phyloP scores from a whole-genome alignment of 2,329 filamentous ascomycete species.

The Spiromastix sp. region DNA sequence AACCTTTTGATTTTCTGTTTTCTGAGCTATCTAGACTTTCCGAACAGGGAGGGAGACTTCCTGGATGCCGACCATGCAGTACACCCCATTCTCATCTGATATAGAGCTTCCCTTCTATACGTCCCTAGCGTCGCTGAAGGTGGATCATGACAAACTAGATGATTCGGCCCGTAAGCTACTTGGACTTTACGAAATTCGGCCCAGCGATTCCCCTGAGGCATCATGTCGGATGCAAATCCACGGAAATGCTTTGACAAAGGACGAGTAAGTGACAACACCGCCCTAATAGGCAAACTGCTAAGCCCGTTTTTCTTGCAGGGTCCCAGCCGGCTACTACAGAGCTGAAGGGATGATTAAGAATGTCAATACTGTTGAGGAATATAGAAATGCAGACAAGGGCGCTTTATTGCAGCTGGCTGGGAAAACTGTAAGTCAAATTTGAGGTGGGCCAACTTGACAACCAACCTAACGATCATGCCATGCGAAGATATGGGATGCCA shows the following conservation, averaged over 20 bases:
- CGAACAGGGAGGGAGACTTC: too few relatives aligned
- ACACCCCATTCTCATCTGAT: slow-evolving; percentile 83
- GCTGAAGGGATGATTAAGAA: slow-evolving; percentile 94
- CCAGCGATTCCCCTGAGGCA: slow-evolving; percentile 57
- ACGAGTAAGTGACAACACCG: slow-evolving; percentile 52
- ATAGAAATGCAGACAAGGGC: slow-evolving; percentile 70
- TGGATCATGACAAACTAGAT: slow-evolving; percentile 94
- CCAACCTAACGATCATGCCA: slow-evolving; percentile 3
- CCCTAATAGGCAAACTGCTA: not conserved
- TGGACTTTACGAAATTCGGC: slow-evolving; percentile 78
- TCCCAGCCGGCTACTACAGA: slow-evolving; percentile 61
- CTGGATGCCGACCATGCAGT: slow-evolving; percentile 56
- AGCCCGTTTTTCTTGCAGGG: slow-evolving; percentile 34
- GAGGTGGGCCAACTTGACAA: not conserved
- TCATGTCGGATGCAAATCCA: slow-evolving; percentile 87
- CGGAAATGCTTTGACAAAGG: slow-evolving; percentile 72
- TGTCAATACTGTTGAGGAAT: slow-evolving; percentile 91
- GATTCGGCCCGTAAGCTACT: slow-evolving; percentile 80
- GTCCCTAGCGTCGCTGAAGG: slow-evolving; percentile 82
- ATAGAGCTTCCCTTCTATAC: slow-evolving; percentile 94
- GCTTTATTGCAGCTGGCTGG: slow-evolving; percentile 70
- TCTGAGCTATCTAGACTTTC: too few relatives aligned
- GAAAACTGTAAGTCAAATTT: slow-evolving; percentile 50
- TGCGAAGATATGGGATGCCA: slow-evolving; percentile 91
- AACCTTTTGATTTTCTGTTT: too few relatives aligned